A percentile compares a stretch with the other conserved stretches of the same genome.
These are phyloP conservation scores for Areca catechu DNA, from an alignment of 176 grass and related monocot species.

Conservation along the genomic window DNA sequence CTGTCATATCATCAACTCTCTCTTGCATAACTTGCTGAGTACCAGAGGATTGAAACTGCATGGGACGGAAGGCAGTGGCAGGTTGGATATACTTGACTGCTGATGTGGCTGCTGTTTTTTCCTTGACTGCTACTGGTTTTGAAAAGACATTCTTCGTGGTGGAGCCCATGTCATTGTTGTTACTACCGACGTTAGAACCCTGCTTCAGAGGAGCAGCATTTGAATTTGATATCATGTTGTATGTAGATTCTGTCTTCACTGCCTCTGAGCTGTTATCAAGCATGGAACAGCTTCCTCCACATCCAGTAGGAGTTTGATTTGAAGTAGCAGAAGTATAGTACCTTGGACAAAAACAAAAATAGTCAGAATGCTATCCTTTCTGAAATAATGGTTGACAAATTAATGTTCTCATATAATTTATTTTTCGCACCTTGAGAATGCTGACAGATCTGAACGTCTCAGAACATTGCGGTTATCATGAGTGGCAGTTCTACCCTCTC, in stretches of 20 bases:
- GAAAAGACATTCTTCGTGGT: constrained; percentile 60
- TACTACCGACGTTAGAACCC: constrained; percentile 68
- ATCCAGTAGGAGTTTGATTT: constrained; percentile 45
- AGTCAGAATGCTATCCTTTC: constrained; percentile 50
- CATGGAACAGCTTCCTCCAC: constrained; percentile 45
- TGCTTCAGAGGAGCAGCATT: constrained; percentile 49
- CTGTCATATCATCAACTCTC: constrained; percentile 21
- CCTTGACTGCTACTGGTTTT: constrained; percentile 28
- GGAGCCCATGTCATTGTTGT: constrained; percentile 80
- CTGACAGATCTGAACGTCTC: constrained; percentile 55
- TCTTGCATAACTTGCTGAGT: constrained; percentile 20
- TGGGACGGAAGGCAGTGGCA: constrained; percentile 62
- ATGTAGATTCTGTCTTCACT: constrained; percentile 43
- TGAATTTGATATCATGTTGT: constrained; percentile 42
- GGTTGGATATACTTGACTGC: constrained; percentile 38
- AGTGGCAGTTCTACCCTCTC: constrained; percentile 12
- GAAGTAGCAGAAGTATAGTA: constrained; percentile 55
- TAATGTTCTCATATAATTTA: constrained; percentile 45
- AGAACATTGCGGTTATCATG: constrained; percentile 53
- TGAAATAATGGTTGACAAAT: constrained; percentile 18
- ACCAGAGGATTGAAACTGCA: constrained; percentile 34
- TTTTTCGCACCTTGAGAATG: constrained; percentile 74
- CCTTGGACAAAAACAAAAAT: constrained; percentile 58
- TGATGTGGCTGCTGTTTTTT: constrained; percentile 36
- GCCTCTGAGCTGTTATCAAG: constrained; percentile 65